Conservation (phyloP, 2,329 filamentous ascomycete genomes). For the Arthrinium puccinioides region DNA sequence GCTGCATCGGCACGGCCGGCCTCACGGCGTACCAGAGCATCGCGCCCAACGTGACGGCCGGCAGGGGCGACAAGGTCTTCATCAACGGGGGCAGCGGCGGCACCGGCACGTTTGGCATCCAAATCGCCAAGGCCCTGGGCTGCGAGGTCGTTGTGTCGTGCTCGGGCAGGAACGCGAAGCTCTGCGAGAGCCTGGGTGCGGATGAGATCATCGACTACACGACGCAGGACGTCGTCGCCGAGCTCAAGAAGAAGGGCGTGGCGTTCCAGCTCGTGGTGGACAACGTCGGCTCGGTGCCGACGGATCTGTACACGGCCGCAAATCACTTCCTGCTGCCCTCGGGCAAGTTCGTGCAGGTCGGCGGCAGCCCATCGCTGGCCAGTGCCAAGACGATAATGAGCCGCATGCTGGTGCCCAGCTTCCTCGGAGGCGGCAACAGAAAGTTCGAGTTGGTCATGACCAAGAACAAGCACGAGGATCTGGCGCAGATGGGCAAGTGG, state of each 20-base stretch:
- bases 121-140: slow-evolving; percentile 54
- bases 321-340: slow-evolving; percentile 40
- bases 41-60: slow-evolving; percentile 32
- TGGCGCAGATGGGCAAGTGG: slow-evolving; percentile 44
- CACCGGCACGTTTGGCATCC: slow-evolving; percentile 51
- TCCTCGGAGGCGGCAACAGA: slow-evolving; percentile 32
- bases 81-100: slow-evolving; percentile 61
- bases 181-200: slow-evolving; percentile 50
- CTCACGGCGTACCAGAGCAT: slow-evolving; percentile 40
- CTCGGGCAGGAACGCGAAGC: slow-evolving; percentile 46
- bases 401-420: slow-evolving; percentile 20
- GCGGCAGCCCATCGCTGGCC: slow-evolving; percentile 22
- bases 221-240: slow-evolving; percentile 34
- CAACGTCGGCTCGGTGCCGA: slow-evolving; percentile 40
- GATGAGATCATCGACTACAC: slow-evolving; percentile 59
- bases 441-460: slow-evolving; percentile 29
- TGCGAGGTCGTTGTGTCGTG: slow-evolving; percentile 53
- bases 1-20: slow-evolving; percentile 35
- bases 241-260: slow-evolving; percentile 36
- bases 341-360: slow-evolving; percentile 47
- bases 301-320: slow-evolving; percentile 43
- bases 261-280: slow-evolving; percentile 50
- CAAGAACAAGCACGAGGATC: slow-evolving; percentile 32
- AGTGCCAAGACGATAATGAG: slow-evolving; percentile 10
- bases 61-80: slow-evolving; percentile 41